phyloP scores from a whole-genome alignment of 2,329 filamentous ascomycete genomes.

The Tolypocladium endophyticum region DNA sequence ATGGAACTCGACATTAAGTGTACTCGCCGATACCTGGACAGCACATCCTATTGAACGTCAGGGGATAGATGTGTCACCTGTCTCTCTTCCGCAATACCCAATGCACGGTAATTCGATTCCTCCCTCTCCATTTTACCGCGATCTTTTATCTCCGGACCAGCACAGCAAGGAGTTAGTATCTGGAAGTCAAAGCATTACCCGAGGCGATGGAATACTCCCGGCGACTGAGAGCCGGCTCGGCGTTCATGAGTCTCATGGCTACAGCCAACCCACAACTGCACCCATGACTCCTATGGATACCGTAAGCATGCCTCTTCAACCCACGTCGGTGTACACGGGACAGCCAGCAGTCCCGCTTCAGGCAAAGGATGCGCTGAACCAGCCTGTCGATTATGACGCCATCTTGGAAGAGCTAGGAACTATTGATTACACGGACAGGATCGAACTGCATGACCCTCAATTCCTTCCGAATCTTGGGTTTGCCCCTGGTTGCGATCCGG shows the following conservation, averaged over 20 bases:
- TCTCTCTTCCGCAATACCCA: not conserved
- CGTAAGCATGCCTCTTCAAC: not conserved
- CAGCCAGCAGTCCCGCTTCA: not conserved
- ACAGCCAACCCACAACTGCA: not conserved
- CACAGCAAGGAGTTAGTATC: not conserved
- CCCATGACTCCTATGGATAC: not conserved
- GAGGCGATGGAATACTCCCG: not conserved
- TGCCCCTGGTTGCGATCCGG: constrained; percentile 48
- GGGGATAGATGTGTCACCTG: not conserved
- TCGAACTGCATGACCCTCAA: constrained; percentile 47
- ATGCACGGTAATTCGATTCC: not conserved
- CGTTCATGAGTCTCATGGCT: not conserved
- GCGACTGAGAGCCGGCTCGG: not conserved
- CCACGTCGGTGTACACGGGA: not conserved
- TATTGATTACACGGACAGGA: constrained; percentile 35
- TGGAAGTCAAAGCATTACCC: not conserved
- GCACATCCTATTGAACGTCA: not conserved
- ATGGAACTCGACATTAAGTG: constrained; percentile 18
- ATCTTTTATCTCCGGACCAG: not conserved
- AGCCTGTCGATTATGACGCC: constrained; percentile 36
- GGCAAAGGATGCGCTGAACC: constrained; percentile 4
- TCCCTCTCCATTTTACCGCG: not conserved
- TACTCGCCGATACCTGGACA: constrained; percentile 5
- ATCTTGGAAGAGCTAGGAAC: constrained; percentile 41
- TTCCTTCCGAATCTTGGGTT: constrained; percentile 60